Evolutionary conservation across 1,139 yeast genomes (phyloP).

Genomic region (Geotrichum fermentans): DNA sequence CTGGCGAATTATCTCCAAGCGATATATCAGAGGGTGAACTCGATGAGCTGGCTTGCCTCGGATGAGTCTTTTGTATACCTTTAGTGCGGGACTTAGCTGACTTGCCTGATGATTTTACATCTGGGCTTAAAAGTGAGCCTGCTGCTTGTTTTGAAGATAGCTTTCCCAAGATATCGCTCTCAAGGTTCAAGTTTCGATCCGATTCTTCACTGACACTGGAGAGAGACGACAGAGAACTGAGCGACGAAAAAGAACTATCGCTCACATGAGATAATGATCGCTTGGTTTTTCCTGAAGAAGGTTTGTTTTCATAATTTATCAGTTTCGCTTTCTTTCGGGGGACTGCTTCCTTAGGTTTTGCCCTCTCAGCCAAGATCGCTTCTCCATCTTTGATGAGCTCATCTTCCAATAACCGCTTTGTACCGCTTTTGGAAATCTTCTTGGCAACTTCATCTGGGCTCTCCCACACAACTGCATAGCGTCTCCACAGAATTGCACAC

Average conservation of each 20-base stretch:
- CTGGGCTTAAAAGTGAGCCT: too few relatives aligned
- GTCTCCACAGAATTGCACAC: conserved; percentile 87
- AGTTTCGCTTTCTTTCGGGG: background rate
- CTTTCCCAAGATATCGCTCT: too few relatives aligned
- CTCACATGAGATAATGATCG: background rate
- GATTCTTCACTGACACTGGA: background rate
- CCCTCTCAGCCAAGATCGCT: conserved; percentile 37
- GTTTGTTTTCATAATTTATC: background rate
- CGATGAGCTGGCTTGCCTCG: too few relatives aligned
- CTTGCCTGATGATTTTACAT: too few relatives aligned
- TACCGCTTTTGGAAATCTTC: conserved; percentile 45
- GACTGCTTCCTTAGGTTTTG: conserved; percentile 23
- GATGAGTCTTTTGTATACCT: too few relatives aligned
- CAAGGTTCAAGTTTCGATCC: too few relatives aligned
- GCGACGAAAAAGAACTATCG: conserved; percentile 1
- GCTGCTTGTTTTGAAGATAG: too few relatives aligned
- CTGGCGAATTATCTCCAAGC: too few relatives aligned
- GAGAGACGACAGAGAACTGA: conserved; percentile 5
- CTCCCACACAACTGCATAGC: conserved; percentile 89
- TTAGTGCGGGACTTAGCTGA: too few relatives aligned
- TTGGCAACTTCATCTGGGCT: conserved; percentile 64
- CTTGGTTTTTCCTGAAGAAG: background rate
- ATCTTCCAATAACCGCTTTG: conserved; percentile 61
- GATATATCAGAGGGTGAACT: too few relatives aligned
- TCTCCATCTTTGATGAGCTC: conserved; percentile 68